Conservation (phyloP, 352 stramenopile species). For the Thalassiosira ordinaria region DNA sequence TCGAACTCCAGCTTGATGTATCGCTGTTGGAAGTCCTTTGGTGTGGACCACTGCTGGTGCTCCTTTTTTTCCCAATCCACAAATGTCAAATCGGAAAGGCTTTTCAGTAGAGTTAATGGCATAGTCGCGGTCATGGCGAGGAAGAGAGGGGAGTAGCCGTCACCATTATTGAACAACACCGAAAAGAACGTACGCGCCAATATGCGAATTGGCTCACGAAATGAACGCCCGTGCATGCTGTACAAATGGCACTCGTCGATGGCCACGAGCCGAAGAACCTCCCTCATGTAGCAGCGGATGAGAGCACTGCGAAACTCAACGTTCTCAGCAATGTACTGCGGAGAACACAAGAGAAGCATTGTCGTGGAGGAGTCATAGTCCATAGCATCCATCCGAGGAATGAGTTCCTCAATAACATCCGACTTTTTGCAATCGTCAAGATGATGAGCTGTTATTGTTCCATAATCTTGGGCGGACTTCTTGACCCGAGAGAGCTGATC, state of each 20-base stretch:
- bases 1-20: conserved; percentile 1
- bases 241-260: conserved; percentile 15
- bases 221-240: not conserved
- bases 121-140: conserved; percentile 31
- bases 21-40: not conserved
- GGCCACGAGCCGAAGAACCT: not conserved
- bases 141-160: not conserved
- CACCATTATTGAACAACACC: not conserved
- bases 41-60: conserved; percentile 2
- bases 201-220: conserved; percentile 10
- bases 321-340: conserved; percentile 13
- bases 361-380: not conserved
- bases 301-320: not conserved
- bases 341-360: conserved; percentile 11
- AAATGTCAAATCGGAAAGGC: conserved; percentile 9
- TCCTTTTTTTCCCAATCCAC: not conserved
- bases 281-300: not conserved
- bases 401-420: not conserved
- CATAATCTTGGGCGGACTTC: not conserved
- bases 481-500: conserved; percentile 4
- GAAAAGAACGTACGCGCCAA: not conserved
- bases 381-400: conserved; percentile 3
- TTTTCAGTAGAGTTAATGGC: not conserved
- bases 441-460: not conserved
- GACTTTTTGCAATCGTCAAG: not conserved